Conservation (phyloP, 2,329 filamentous ascomycete species). For the Xylariomycetidae sp. region DNA sequence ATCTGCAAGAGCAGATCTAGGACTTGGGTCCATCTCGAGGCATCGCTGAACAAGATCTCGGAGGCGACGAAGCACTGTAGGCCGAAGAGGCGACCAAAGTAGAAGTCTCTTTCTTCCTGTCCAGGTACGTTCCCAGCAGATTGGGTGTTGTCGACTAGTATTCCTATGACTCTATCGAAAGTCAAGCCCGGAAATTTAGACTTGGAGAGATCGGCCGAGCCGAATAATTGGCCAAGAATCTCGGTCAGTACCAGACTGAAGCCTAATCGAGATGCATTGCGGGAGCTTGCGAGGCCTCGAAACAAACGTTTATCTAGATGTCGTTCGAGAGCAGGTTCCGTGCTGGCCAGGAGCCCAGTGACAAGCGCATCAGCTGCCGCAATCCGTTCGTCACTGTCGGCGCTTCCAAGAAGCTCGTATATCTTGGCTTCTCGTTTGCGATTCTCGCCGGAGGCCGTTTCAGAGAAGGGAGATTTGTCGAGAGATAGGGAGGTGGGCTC, state of each 20-base stretch:
- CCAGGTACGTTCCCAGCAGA: constrained; percentile 48
- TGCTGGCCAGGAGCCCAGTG: constrained; percentile 46
- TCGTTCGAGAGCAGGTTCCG: constrained; percentile 50
- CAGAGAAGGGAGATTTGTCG: constrained; percentile 45
- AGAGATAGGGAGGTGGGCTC: constrained; percentile 21
- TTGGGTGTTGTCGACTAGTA: constrained; percentile 52
- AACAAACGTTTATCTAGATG: constrained; percentile 69
- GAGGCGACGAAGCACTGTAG: constrained; percentile 82
- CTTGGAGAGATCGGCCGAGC: constrained; percentile 37
- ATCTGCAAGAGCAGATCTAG: constrained; percentile 70
- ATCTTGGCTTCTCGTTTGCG: constrained; percentile 54
- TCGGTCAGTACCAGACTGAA: constrained; percentile 88
- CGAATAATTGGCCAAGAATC: constrained; percentile 67
- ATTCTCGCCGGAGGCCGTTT: constrained; percentile 47
- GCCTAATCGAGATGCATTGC: constrained; percentile 82
- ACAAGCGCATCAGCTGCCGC: constrained; percentile 55
- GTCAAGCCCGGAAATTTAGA: constrained; percentile 48
- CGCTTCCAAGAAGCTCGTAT: constrained; percentile 58
- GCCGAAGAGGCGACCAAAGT: constrained; percentile 82
- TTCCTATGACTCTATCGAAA: constrained; percentile 50
- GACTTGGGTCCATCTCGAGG: constrained; percentile 60
- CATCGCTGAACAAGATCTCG: constrained; percentile 60
- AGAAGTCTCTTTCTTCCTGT: constrained; percentile 81
- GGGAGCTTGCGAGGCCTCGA: constrained; percentile 81
- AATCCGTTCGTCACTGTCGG: constrained; percentile 52